Evolutionary conservation across 2,329 filamentous ascomycete species (phyloP).

Genomic region (Pseudofabraea citricarpa): DNA sequence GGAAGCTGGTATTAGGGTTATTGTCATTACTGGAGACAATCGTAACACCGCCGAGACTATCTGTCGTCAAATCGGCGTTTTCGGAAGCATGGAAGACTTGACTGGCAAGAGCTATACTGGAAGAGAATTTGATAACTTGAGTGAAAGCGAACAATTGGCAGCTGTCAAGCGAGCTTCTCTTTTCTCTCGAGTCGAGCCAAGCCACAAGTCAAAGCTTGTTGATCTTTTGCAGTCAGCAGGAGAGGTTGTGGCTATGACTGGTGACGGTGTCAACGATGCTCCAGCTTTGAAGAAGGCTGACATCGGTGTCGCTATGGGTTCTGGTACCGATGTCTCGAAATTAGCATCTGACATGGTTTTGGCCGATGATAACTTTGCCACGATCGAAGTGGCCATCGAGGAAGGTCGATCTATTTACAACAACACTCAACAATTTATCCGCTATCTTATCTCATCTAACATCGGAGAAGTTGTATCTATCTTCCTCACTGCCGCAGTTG

Average conservation of each 20-base stretch:
- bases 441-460: constrained; percentile 97
- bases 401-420: constrained; percentile 98
- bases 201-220: constrained; percentile 95
- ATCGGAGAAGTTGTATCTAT: constrained; percentile 99
- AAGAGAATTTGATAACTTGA: constrained; percentile 86
- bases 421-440: constrained; percentile 99
- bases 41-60: constrained; percentile 97
- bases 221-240: constrained; percentile 89
- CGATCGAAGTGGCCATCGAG: constrained; percentile 92
- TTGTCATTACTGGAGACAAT: constrained; percentile 98
- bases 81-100: constrained; percentile 75
- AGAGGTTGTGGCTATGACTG: constrained; percentile 98
- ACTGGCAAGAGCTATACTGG: constrained; percentile 92
- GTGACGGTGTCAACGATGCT: constrained; percentile 97
- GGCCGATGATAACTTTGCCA: constrained; percentile 97
- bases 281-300: constrained; percentile 97
- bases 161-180: constrained; percentile 83
- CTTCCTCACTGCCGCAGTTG: constrained; percentile 91
- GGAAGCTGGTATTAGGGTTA: constrained; percentile 89
- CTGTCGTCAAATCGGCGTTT: constrained; percentile 94
- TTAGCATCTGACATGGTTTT: constrained; percentile 98
- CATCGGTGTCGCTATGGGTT: constrained; percentile 98
- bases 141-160: constrained; percentile 71
- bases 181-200: constrained; percentile 93
- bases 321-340: constrained; percentile 94